phyloP scores from a whole-genome alignment of 768 basidiomycete species.

The Calvatia gigantea region DNA sequence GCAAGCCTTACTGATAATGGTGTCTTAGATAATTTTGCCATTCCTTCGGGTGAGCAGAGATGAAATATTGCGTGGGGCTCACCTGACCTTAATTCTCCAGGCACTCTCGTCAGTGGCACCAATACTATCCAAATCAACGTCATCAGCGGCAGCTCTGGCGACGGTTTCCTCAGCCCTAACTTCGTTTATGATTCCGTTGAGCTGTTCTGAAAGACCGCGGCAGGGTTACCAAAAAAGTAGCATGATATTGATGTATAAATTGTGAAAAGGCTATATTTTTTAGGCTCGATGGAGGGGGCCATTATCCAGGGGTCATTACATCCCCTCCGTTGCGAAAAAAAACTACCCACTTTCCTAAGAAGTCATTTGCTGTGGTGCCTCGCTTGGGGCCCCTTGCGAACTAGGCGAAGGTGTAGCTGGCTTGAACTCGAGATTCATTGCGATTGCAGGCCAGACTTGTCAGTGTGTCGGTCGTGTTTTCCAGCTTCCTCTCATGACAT shows the following conservation, averaged over 20 bases:
- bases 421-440: slow-evolving; percentile 59
- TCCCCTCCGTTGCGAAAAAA: too few species aligned
- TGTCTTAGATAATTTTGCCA: slow-evolving; percentile 33
- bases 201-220: slow-evolving; percentile 25
- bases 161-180: slow-evolving; percentile 42
- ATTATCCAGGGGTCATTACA: too few species aligned
- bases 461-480: background rate
- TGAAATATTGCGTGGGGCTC: background rate
- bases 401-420: slow-evolving; percentile 25
- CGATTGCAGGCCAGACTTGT: slow-evolving; percentile 66
- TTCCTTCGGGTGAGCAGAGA: slow-evolving; percentile 32
- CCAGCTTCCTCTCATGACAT: background rate
- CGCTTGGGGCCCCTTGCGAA: slow-evolving; percentile 14
- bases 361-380: slow-evolving; percentile 10
- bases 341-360: background rate
- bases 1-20: background rate
- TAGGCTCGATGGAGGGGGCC: too few species aligned
- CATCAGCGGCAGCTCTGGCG: slow-evolving; percentile 42
- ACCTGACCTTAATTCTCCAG: slow-evolving; percentile 13
- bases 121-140: slow-evolving; percentile 42
- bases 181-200: slow-evolving; percentile 42
- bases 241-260: background rate
- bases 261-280: background rate
- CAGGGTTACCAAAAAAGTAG: background rate
- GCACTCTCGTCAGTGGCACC: slow-evolving; percentile 32